These are phyloP conservation scores for Cercophora newfieldiana DNA, from an alignment of 495 filamentous ascomycete species.

Conservation along the genomic window DNA sequence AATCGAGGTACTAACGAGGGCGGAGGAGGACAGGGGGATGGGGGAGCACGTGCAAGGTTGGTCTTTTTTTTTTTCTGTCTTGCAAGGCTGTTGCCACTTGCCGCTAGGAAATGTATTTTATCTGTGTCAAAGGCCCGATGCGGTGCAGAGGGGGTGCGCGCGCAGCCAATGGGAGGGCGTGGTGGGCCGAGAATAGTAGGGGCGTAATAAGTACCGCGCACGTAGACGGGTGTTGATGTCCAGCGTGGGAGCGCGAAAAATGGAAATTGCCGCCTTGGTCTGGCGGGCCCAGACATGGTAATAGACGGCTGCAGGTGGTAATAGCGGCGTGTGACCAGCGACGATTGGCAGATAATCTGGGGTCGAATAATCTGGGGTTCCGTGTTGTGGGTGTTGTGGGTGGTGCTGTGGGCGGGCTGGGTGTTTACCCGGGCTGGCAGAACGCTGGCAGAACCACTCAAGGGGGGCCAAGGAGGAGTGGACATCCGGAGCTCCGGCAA, in stretches of 20 bases:
- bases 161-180: constrained; percentile 1
- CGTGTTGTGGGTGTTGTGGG: neutral
- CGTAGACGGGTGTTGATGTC: neutral
- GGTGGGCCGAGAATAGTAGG: constrained; percentile 8
- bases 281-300: neutral
- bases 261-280: neutral
- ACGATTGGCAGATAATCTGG: constrained; percentile 1
- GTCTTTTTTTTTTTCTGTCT: neutral
- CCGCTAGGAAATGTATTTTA: constrained; percentile 11
- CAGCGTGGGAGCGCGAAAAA: neutral
- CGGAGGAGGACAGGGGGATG: neutral
- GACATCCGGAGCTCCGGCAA: constrained; percentile 41
- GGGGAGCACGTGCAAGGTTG: neutral
- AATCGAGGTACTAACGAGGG: neutral
- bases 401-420: constrained; percentile 21
- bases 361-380: constrained; percentile 11
- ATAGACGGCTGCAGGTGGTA: too few relatives aligned
- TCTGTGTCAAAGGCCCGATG: constrained; percentile 30
- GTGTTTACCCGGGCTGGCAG: neutral
- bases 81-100: constrained; percentile 2
- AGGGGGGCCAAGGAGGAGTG: neutral
- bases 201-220: neutral
- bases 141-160: neutral
- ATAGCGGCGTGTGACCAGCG: constrained; percentile 22
- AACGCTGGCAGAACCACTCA: neutral